phyloP scores from a whole-genome alignment of 2,329 filamentous ascomycete genomes.

The Sporothrix schenckii region DNA sequence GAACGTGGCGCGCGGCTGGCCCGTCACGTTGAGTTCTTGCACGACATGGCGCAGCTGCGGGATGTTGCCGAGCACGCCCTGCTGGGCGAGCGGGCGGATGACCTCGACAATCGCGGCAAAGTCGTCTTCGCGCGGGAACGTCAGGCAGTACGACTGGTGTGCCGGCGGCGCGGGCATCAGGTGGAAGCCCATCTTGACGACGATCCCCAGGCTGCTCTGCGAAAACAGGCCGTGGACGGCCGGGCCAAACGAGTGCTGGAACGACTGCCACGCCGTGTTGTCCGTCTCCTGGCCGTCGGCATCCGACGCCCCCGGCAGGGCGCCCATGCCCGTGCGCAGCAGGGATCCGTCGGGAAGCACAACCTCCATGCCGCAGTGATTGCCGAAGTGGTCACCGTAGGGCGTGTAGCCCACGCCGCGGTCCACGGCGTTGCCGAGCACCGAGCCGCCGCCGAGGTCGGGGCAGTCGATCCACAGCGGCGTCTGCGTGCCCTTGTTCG shows the following conservation, averaged over 20 bases:
- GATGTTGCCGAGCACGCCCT: constrained; percentile 50
- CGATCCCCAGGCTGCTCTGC: constrained; percentile 56
- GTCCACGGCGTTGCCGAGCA: constrained; percentile 52
- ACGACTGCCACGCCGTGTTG: constrained; percentile 47
- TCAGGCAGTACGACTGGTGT: constrained; percentile 48
- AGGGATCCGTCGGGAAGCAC: constrained; percentile 50
- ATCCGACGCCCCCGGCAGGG: constrained; percentile 44
- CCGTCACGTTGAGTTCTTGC: constrained; percentile 45
- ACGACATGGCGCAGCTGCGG: constrained; percentile 50
- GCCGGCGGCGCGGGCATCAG: constrained; percentile 45
- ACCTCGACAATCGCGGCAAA: constrained; percentile 45
- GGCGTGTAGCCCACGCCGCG: constrained; percentile 53
- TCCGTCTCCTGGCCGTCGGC: constrained; percentile 38
- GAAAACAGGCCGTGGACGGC: constrained; percentile 53
- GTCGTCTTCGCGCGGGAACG: constrained; percentile 46
- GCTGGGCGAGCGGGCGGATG: constrained; percentile 42
- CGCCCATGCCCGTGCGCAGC: constrained; percentile 53
- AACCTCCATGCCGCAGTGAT: constrained; percentile 42
- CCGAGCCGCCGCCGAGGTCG: constrained; percentile 48
- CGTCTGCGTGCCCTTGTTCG: constrained; percentile 42
- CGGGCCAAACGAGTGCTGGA: constrained; percentile 48
- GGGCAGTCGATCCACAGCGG: constrained; percentile 50
- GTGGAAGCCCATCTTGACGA: constrained; percentile 58
- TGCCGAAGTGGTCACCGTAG: constrained; percentile 47
- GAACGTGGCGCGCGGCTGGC: constrained; percentile 43